Conservation (phyloP, 768 basidiomycete genomes). For the Pseudohyphozyma bogoriensis region DNA sequence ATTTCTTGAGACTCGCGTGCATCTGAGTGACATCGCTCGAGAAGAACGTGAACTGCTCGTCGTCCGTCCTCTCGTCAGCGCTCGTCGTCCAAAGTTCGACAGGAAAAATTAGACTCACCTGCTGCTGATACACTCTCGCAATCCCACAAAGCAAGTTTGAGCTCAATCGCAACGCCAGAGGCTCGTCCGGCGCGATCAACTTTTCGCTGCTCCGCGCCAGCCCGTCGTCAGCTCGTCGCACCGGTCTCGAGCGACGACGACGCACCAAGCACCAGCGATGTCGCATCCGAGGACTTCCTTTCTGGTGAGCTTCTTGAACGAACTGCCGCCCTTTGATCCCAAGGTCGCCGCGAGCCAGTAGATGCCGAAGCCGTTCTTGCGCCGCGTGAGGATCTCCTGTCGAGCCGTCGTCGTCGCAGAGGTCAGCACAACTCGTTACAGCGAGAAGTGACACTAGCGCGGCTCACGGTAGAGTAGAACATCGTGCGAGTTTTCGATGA, state of each 20-base stretch:
- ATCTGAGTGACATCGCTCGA: conserved; percentile 13
- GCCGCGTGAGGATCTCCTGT: conserved; percentile 16
- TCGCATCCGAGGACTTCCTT: conserved; percentile 20
- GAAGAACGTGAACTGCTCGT: conserved; percentile 12
- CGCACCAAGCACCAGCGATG: conserved; percentile 21
- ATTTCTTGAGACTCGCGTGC: conserved; percentile 18
- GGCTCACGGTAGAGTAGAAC: background rate
- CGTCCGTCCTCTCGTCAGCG: no score
- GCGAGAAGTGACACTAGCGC: no score
- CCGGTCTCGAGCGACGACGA: background rate
- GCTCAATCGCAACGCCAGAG: conserved; percentile 22
- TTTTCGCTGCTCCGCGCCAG: conserved; percentile 8
- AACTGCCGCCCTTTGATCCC: background rate
- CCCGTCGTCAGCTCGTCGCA: background rate
- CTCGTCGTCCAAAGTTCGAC: background rate
- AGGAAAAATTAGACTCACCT: background rate
- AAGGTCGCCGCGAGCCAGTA: conserved; percentile 26
- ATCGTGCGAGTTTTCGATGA: no score
- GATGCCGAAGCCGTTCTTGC: conserved; percentile 22
- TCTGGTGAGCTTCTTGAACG: conserved; percentile 9
- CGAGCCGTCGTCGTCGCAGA: background rate
- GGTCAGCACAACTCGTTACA: no score
- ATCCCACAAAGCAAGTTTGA: conserved; percentile 17
- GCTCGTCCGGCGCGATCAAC: conserved; percentile 17
- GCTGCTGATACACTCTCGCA: conserved; percentile 21